Conservation (phyloP, 2,329 filamentous ascomycete species). For the Talaromyces sp. region DNA sequence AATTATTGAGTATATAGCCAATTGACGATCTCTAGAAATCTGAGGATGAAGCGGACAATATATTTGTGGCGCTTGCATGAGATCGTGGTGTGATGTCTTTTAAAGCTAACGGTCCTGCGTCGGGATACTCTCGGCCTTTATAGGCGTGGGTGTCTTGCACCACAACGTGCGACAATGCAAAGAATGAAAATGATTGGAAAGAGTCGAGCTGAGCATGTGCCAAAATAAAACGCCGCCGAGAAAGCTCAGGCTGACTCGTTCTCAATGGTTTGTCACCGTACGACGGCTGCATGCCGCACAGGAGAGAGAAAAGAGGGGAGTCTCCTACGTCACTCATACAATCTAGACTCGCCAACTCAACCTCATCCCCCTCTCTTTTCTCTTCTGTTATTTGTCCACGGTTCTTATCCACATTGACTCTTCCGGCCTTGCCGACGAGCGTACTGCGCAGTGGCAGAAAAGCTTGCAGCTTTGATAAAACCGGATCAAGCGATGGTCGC, state of each 20-base stretch:
- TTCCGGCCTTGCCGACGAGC: constrained; percentile 3
- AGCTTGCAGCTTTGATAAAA: background rate
- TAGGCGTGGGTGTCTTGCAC: background rate
- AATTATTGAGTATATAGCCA: background rate
- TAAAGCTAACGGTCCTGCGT: background rate
- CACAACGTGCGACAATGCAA: background rate
- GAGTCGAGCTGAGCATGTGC: background rate
- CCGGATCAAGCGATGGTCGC: background rate
- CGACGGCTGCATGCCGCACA: constrained; percentile 5
- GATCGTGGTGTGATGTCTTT: background rate
- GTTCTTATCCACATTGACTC: background rate
- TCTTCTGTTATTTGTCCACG: background rate
- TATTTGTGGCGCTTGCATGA: background rate
- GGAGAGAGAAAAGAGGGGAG: background rate
- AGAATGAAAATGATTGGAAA: background rate
- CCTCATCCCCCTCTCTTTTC: background rate
- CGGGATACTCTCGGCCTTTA: constrained; percentile 1
- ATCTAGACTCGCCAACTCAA: background rate
- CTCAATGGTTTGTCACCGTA: background rate
- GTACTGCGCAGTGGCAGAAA: no score
- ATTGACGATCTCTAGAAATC: background rate
- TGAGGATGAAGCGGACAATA: background rate
- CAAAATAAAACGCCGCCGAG: background rate
- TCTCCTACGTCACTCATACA: constrained; percentile 5
- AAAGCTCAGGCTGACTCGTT: background rate